phyloP scores from a whole-genome alignment of 1,284 basidiomycete genomes.

The Austroboletus olivaceoglutinosus region DNA sequence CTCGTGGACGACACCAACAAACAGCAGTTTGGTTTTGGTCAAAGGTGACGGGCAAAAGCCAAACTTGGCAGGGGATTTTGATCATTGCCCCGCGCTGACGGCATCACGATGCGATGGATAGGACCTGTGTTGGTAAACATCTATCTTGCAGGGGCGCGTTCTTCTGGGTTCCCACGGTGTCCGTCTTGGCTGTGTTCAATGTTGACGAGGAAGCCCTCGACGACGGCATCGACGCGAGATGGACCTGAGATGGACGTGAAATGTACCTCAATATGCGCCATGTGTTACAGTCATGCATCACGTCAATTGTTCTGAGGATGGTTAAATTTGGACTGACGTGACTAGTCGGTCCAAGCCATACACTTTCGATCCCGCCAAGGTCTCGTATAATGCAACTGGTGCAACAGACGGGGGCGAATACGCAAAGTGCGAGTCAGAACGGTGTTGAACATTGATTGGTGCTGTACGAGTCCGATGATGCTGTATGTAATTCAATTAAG shows the following conservation, averaged over 20 bases:
- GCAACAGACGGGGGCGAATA: slow-evolving; percentile 12
- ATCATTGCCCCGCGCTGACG: background rate
- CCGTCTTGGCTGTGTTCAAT: slow-evolving; percentile 39
- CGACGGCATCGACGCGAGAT: slow-evolving; percentile 26
- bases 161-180: slow-evolving; percentile 46
- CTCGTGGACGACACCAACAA: slow-evolving; percentile 36
- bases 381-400: slow-evolving; percentile 14
- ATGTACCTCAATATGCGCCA: slow-evolving; percentile 48
- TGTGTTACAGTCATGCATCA: slow-evolving; percentile 53
- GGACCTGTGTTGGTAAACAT: slow-evolving; percentile 46
- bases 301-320: background rate
- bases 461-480: background rate
- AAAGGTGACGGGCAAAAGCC: slow-evolving; percentile 22
- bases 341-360: slow-evolving; percentile 15
- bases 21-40: slow-evolving; percentile 43
- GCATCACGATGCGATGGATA: slow-evolving; percentile 4
- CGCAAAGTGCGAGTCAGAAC: background rate
- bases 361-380: slow-evolving; percentile 31
- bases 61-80: background rate
- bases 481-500: background rate
- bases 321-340: background rate
- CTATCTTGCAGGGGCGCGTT: slow-evolving; percentile 42
- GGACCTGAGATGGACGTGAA: too few relatives aligned
- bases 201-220: slow-evolving; percentile 35
- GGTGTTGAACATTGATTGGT: background rate